Percentiles rank a stretch among this genome's conserved stretches.
Conservation (phyloP, 2,329 filamentous ascomycete species). For the Alternaria atra region DNA sequence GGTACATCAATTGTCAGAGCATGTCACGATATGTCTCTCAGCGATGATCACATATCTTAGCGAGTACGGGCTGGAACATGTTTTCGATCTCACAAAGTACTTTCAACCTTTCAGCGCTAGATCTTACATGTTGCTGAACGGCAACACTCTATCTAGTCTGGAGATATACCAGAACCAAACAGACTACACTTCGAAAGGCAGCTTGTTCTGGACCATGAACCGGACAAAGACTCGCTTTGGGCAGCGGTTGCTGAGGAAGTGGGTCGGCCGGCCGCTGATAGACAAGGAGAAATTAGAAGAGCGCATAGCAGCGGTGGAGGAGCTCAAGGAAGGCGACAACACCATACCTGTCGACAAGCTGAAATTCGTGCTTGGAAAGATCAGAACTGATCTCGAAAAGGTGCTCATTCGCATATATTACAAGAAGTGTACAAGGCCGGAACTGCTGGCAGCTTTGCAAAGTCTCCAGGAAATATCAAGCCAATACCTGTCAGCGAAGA, state of each 20-base stretch:
- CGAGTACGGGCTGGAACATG: slow-evolving; percentile 92
- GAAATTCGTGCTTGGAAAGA: slow-evolving; percentile 73
- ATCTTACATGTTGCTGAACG: slow-evolving; percentile 95
- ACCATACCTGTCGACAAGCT: slow-evolving; percentile 76
- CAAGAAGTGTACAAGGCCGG: slow-evolving; percentile 89
- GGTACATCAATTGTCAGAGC: slow-evolving; percentile 82
- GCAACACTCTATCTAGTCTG: slow-evolving; percentile 90
- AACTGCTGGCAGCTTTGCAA: slow-evolving; percentile 85
- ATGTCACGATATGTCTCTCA: slow-evolving; percentile 89
- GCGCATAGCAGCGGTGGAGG: slow-evolving; percentile 84
- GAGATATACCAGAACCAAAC: slow-evolving; percentile 97
- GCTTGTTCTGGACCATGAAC: slow-evolving; percentile 94
- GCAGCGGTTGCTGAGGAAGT: slow-evolving; percentile 86
- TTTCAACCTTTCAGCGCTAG: slow-evolving; percentile 94
- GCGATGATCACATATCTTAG: slow-evolving; percentile 94
- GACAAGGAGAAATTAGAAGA: slow-evolving; percentile 78
- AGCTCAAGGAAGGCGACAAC: slow-evolving; percentile 75
- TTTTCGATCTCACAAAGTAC: slow-evolving; percentile 95
- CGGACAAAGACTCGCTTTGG: slow-evolving; percentile 91
- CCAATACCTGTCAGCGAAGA: slow-evolving; percentile 75
- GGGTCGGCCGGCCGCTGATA: slow-evolving; percentile 90
- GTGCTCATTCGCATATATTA: slow-evolving; percentile 97
- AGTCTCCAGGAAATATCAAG: slow-evolving; percentile 82
- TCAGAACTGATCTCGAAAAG: slow-evolving; percentile 86
- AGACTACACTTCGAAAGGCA: slow-evolving; percentile 83